These are phyloP conservation scores for Aspergillus intermedius DNA, from an alignment of 2,329 filamentous ascomycete species.

Conservation along the genomic window DNA sequence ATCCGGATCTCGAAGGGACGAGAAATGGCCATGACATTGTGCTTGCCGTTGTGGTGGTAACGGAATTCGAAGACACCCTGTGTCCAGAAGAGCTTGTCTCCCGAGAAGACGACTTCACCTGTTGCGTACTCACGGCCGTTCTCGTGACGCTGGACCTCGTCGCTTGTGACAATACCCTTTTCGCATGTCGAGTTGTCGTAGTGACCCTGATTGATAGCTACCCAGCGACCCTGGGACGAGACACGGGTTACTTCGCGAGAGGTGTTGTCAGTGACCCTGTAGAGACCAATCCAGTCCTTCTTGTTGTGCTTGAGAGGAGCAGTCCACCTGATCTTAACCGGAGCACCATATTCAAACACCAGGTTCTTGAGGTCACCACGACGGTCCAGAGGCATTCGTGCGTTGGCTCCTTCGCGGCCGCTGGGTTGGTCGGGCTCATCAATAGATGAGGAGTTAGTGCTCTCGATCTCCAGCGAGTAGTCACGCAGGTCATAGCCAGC, in stretches of 20 bases:
- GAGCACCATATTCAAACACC: conserved; percentile 80
- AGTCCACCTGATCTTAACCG: conserved; percentile 83
- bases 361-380: conserved; percentile 63
- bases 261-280: conserved; percentile 90
- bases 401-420: conserved; percentile 66
- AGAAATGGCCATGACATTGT: conserved; percentile 91
- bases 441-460: conserved; percentile 50
- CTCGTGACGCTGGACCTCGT: conserved; percentile 50
- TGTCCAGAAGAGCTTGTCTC: conserved; percentile 96
- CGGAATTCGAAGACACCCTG: conserved; percentile 94
- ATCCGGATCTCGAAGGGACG: conserved; percentile 89
- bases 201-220: conserved; percentile 67
- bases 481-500: conserved; percentile 71
- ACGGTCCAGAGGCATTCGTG: conserved; percentile 58
- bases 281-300: conserved; percentile 92
- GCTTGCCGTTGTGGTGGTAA: conserved; percentile 88
- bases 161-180: conserved; percentile 64
- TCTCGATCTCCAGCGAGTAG: conserved; percentile 71
- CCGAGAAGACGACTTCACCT: conserved; percentile 80
- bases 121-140: conserved; percentile 55
- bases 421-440: conserved; percentile 55
- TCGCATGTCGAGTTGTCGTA: conserved; percentile 73
- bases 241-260: conserved; percentile 79
- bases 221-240: conserved; percentile 81
- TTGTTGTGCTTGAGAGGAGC: conserved; percentile 82